Evolutionary conservation across 148 eudicot genomes (phyloP), one percentile per base, ranked within the genome.

Genomic region (Oxyria digyna): DNA sequence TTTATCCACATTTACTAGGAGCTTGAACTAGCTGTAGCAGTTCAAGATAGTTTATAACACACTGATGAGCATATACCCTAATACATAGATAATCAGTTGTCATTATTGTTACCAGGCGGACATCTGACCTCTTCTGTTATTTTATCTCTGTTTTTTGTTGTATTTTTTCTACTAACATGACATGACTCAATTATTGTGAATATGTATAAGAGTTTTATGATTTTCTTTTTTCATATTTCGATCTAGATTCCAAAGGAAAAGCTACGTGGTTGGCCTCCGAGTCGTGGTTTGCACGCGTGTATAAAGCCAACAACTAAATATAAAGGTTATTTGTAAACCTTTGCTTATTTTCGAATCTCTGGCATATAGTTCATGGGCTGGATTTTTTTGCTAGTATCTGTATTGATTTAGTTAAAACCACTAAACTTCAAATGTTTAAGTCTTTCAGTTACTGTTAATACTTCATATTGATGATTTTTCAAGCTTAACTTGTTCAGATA

Each of bases 231-330:
- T 54, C 63, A 24, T 59, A 0, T 40, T 18, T 66, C 38, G 62
- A 50, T 73, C 69, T 82, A 91, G 88, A 64, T 71, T 63, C 29
- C 69, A 43, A 80, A 87, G 64, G 74, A 77, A 69, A 59, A 74
- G 46, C 77, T 84, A 67, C 83, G 85, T 90, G 81, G 49, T 81
- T 62, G 82, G 59, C 81, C 82, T 37, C 72, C 65, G 24, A 80
- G 84, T 72, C 64, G 67, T 73, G 82, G 86, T 68, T 77, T 91
- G 62, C 83, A 63, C 33, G 82, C 81, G 26, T 91, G 97, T 76
- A 82, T 82, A 38, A 72, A 82, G 67, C 92, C 90, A 48, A 83
- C 92, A 37, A 52, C 84, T 63, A 82, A 73, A 74, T 89, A 89
- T 74, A 76, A 79, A 91, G 97, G 97, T 91, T 63, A 35, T 20